Conservation (phyloP, 164 flowering plant genomes). For the Magnolia officinalis region DNA sequence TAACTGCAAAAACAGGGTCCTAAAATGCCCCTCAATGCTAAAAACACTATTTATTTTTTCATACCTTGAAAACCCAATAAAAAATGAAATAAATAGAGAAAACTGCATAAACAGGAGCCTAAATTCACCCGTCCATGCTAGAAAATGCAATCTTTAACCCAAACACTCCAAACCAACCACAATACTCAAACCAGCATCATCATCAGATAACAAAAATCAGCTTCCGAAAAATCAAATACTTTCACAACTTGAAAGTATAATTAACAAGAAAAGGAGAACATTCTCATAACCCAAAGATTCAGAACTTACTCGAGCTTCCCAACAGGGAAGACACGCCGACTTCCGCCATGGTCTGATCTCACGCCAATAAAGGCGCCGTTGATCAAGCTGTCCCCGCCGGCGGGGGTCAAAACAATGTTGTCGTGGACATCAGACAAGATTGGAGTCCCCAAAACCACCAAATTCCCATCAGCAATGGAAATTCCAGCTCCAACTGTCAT, state of each 20-base stretch:
- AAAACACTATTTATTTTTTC: too few relatives aligned
- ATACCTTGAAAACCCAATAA: too few relatives aligned
- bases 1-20: too few relatives aligned
- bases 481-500: slow-evolving; percentile 86
- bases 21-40: too few relatives aligned
- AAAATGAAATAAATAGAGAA: too few relatives aligned
- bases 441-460: slow-evolving; percentile 51
- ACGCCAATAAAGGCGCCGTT: slow-evolving; percentile 81
- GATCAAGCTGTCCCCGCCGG: slow-evolving; percentile 33
- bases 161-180: too few relatives aligned
- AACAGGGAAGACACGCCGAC: slow-evolving; percentile 66
- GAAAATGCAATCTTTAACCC: too few relatives aligned
- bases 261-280: background rate
- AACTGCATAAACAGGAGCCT: too few relatives aligned
- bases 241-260: background rate
- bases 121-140: too few relatives aligned
- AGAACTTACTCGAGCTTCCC: slow-evolving; percentile 58
- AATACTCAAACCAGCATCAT: too few relatives aligned
- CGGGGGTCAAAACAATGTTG: slow-evolving; percentile 57
- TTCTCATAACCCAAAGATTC: background rate
- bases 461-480: slow-evolving; percentile 46
- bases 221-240: background rate
- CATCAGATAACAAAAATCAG: background rate
- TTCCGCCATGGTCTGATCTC: slow-evolving; percentile 56
- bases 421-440: slow-evolving; percentile 49